These are phyloP conservation scores for Phytophthora uliginosa DNA, from an alignment of 352 stramenopile genomes.

Conservation along the genomic window DNA sequence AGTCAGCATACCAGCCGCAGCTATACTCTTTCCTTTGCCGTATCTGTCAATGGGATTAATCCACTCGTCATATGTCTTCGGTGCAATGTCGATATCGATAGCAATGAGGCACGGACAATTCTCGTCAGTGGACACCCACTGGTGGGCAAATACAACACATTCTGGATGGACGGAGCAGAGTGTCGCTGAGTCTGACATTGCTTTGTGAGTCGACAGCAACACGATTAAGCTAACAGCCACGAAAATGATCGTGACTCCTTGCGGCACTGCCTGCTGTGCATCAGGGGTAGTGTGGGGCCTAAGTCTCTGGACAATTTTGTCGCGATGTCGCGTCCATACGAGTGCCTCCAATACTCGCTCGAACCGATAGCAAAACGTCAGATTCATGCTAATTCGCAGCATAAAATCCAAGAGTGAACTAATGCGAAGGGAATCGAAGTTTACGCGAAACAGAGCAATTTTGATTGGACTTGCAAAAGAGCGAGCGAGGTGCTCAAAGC, in stretches of 20 bases:
- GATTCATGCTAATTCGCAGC: conserved; percentile 37
- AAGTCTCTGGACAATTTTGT: conserved; percentile 4
- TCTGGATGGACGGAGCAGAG: conserved; percentile 23
- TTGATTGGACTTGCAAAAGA: conserved; percentile 29
- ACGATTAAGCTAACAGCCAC: conserved; percentile 17
- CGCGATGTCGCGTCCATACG: conserved; percentile 11
- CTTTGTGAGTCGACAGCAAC: conserved; percentile 27
- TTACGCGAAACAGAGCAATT: conserved; percentile 37
- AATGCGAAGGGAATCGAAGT: conserved; percentile 47
- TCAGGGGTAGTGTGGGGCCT: neutral
- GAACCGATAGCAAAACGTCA: conserved; percentile 44
- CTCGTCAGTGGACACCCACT: conserved; percentile 21
- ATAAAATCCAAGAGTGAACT: conserved; percentile 27
- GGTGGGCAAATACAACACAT: conserved; percentile 36
- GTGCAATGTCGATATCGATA: conserved; percentile 22
- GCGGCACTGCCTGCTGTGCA: conserved; percentile 26
- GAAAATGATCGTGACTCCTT: conserved; percentile 19
- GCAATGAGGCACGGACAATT: conserved; percentile 32
- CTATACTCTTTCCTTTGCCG: conserved; percentile 27
- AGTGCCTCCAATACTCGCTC: conserved; percentile 29
- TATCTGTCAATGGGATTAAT: conserved; percentile 22
- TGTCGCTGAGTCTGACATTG: conserved; percentile 7
- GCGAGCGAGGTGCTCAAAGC: conserved; percentile 38
- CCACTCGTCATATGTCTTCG: conserved; percentile 5
- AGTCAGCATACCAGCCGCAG: conserved; percentile 35